Evolutionary conservation across 371 early-diverging fungal species (phyloP), one percentile per base, ranked within the genome.

Genomic region (Sporodiniella umbellata): DNA sequence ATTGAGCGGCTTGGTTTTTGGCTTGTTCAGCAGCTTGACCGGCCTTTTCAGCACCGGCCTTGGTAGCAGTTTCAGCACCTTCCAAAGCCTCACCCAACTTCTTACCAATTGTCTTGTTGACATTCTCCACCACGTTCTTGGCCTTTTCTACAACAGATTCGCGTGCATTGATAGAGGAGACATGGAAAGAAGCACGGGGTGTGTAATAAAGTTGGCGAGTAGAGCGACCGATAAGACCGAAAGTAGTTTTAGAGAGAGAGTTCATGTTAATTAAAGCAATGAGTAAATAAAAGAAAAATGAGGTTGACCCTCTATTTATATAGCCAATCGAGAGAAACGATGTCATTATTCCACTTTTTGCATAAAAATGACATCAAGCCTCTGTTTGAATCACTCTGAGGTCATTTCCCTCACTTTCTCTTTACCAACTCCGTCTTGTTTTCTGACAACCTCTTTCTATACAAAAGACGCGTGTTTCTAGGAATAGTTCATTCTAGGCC

Each of bases 81-180:
- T 54, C 57, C 10, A 64, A 21, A 3, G 50, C 56, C 33, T 56
- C 45, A 14, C 50, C 38, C 4, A 50, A 23, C 7, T 26, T 55
- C 24, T 61, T 15, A 28, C 60, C 58, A 10, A 33, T 53, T 42
- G 53, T 53, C 17, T 59, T 48, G 33, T 64, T 67, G 10, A 40
- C 53, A 1, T 42, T 43, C 12, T 68, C 53, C 18, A 42, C 68
- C 30, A 55, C 48, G 14, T 64, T 45, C 35, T 68, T 68, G n/a
- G 56, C 64, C 17, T 60, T 60, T 8, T 60, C 64, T 10, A 60
- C 47, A 1, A 60, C 47, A 3, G 45, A 45, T 51, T 68, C 60
- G 25, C 62, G 56, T 6, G 28, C 21, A 10, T 42, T 11, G 19
- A 51, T 25, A 33, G 54, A 42, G 0, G 54, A 44, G 5, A 51